Evolutionary conservation across 441 rosid genomes (phyloP).

Genomic region (Aleurites moluccanus): DNA sequence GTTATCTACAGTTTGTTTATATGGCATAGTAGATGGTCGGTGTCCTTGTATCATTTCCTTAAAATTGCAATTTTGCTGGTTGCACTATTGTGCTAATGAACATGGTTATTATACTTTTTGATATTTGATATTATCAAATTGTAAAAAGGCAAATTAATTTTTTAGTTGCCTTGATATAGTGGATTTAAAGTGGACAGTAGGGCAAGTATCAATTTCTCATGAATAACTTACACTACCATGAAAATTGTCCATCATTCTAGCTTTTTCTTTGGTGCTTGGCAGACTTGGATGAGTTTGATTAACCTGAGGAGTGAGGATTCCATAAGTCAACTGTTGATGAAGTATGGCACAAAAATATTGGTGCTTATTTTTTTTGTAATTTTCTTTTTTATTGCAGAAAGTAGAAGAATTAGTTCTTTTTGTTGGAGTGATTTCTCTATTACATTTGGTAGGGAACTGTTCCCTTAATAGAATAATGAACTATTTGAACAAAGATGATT

Average conservation of each 20-base stretch:
- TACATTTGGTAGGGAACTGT: not conserved
- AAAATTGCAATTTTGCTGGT: not conserved
- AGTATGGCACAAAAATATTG: not conserved
- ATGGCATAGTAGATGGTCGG: too few species aligned
- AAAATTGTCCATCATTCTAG: not conserved
- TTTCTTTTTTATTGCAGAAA: not conserved
- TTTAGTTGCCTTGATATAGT: not conserved
- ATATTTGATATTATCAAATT: not conserved
- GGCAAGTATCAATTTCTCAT: not conserved
- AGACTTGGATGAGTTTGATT: not conserved
- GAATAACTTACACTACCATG: not conserved
- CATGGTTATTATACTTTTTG: not conserved
- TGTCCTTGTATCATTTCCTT: too few species aligned
- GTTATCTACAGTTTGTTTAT: not conserved
- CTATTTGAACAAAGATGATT: not conserved
- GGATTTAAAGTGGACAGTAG: not conserved
- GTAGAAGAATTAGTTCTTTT: not conserved
- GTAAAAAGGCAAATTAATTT: not conserved
- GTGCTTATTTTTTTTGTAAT: not conserved
- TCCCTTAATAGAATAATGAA: not conserved
- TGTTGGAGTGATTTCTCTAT: not conserved
- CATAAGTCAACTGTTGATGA: not conserved
- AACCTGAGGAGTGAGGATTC: not conserved
- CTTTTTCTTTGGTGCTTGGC: not conserved
- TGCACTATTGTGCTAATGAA: not conserved